A percentile compares a stretch with the other conserved stretches of the same genome.
These are phyloP conservation scores for Entoloma clypeatum DNA, from an alignment of 1,284 basidiomycete species.

Conservation along the genomic window DNA sequence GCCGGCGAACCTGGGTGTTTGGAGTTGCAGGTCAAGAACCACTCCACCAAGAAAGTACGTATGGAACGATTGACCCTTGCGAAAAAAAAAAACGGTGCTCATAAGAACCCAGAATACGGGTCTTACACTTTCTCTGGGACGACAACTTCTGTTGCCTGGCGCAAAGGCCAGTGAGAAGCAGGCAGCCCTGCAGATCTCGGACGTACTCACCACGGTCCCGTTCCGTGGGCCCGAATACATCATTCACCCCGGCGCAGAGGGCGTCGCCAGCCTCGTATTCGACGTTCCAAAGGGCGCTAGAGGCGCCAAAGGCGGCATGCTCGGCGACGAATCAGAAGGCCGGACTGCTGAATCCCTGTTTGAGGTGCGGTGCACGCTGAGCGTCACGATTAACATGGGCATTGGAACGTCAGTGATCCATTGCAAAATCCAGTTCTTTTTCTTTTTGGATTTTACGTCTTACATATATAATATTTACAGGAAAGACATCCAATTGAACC, in stretches of 20 bases:
- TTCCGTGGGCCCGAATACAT: constrained; percentile 70
- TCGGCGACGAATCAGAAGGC: constrained; percentile 39
- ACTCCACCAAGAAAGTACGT: constrained; percentile 67
- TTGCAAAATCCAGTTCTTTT: constrained; percentile 1
- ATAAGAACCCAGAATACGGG: constrained; percentile 52
- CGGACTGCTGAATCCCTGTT: constrained; percentile 52
- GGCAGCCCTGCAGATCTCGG: constrained; percentile 57
- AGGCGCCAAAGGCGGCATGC: constrained; percentile 56
- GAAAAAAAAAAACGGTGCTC: background rate
- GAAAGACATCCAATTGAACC: constrained; percentile 60
- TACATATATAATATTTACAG: constrained; percentile 33
- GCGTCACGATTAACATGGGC: constrained; percentile 58
- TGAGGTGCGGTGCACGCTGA: constrained; percentile 54
- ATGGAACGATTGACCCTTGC: background rate
- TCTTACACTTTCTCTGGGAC: constrained; percentile 52
- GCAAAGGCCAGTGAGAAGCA: constrained; percentile 36
- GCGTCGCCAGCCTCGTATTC: constrained; percentile 70
- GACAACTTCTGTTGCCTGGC: constrained; percentile 54
- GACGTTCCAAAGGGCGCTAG: constrained; percentile 62
- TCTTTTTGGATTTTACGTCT: constrained; percentile 8
- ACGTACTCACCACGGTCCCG: constrained; percentile 62
- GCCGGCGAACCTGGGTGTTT: constrained; percentile 67
- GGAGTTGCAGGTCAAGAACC: constrained; percentile 74
- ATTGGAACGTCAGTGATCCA: constrained; percentile 49
- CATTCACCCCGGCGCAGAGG: constrained; percentile 66